Conservation (phyloP, 441 rosid species). For the Macaranga tanarius region DNA sequence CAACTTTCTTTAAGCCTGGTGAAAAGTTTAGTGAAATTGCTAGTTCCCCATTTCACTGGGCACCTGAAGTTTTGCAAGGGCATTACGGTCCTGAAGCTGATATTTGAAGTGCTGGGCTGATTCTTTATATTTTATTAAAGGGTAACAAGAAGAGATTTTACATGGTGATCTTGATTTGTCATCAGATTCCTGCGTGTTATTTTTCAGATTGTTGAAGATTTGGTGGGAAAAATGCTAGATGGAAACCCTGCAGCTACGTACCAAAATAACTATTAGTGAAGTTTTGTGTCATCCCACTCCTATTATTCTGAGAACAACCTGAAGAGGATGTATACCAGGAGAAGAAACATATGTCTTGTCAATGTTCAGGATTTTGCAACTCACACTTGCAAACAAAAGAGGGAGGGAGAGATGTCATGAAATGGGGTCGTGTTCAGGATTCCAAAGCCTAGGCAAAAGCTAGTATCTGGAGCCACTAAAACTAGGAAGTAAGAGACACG, state of each 20-base stretch:
- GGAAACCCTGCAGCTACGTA: not conserved
- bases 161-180: not conserved
- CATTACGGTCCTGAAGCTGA: constrained; percentile 5
- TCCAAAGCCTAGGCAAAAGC: too few species aligned
- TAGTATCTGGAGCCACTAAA: too few species aligned
- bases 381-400: too few species aligned
- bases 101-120: not conserved
- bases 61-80: not conserved
- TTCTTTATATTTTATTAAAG: not conserved
- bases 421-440: too few species aligned
- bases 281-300: too few species aligned
- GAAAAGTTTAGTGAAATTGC: not conserved
- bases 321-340: too few species aligned
- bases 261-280: not conserved
- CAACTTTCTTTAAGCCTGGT: not conserved
- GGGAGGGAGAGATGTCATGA: too few species aligned
- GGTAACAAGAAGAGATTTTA: not conserved
- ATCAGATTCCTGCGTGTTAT: not conserved
- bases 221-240: not conserved
- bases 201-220: not conserved
- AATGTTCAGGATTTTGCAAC: too few species aligned
- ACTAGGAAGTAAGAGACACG: too few species aligned
- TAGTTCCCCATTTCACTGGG: not conserved
- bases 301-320: not conserved
- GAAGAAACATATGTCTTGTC: too few species aligned